Percentiles rank a stretch among this genome's conserved stretches.
Evolutionary conservation across 176 grass and related monocot genomes (phyloP).

Genomic region (Carex pumila): DNA sequence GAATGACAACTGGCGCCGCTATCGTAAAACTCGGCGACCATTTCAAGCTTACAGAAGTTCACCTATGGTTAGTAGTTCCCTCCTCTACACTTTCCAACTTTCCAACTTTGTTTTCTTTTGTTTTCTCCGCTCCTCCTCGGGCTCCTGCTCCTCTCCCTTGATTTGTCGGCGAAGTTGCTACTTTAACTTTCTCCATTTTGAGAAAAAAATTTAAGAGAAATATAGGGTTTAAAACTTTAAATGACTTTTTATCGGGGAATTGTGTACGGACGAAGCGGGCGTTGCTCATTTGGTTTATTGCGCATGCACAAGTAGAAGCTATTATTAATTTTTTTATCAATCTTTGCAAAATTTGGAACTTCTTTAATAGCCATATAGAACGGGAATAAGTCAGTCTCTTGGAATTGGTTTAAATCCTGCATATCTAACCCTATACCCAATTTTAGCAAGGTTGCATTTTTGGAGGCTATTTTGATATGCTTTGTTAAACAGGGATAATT

Average conservation of each 20-base stretch:
- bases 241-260: neutral
- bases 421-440: neutral
- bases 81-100: neutral
- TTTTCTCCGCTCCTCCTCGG: neutral
- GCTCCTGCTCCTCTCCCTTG: neutral
- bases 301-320: neutral
- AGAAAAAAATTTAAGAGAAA: neutral
- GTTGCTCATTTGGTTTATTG: neutral
- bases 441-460: neutral
- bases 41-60: constrained; percentile 58
- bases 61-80: constrained; percentile 40
- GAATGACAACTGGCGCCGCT: constrained; percentile 11
- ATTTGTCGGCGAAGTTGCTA: neutral
- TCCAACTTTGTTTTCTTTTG: neutral
- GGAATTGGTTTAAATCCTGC: neutral
- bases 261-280: neutral
- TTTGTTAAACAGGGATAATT: constrained; percentile 62
- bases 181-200: neutral
- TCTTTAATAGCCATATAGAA: neutral
- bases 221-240: neutral
- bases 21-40: constrained; percentile 47
- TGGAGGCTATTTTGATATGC: neutral
- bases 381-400: neutral
- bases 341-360: neutral
- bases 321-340: constrained; percentile 3